Evolutionary conservation across 352 stramenopile genomes (phyloP), one percentile per base, ranked within the genome.

Genomic region (Ochromonadaceae sp.): DNA sequence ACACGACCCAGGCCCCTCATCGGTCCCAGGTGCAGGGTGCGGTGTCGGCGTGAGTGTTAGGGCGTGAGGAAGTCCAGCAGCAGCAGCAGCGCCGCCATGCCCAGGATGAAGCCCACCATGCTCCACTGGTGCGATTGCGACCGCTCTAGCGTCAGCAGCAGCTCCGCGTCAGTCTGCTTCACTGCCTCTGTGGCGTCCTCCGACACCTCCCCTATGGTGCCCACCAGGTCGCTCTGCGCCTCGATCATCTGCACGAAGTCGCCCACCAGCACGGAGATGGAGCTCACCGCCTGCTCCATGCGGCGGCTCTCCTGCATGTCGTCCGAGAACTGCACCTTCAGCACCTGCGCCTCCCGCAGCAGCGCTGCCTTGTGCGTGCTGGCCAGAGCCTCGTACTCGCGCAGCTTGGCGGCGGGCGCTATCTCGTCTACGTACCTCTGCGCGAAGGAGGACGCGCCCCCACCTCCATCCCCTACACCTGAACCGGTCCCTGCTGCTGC

Each of bases 341-440:
- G 35, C 15, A 38, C 35, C n/a, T n/a, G 26, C 46, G 46, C 15
- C 35, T 55, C 46, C 35, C 35, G 26, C 46, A 55, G 15, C n/a
- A 55, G 35, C n/a, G n/a, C n/a, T 22, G 12, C 15, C 35, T 30
- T 14, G 15, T 55, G 46, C 25, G 26, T 14, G 25, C 15, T 28
- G n/a, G 46, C 46, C 15, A 55, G 26, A 17, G 12, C 10, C 12
- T 55, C 14, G 25, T 55, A 55, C 35, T 55, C 46, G 14, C 35
- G 26, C 46, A 55, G 26, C 35, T 55, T 55, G n/a, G 10, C 15
- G 14, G 46, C 15, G 15, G 46, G 46, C 12, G 46, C 46, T 22
- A 55, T 55, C 25, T 55, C 46, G 35, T 55, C 46, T 38, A 55
- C 15, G n/a, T 55, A 55, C 14, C 46, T 14, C n/a, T n/a, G 46